These are phyloP conservation scores for Malus fusca DNA, from an alignment of 306 rosid genomes.

Conservation along the genomic window DNA sequence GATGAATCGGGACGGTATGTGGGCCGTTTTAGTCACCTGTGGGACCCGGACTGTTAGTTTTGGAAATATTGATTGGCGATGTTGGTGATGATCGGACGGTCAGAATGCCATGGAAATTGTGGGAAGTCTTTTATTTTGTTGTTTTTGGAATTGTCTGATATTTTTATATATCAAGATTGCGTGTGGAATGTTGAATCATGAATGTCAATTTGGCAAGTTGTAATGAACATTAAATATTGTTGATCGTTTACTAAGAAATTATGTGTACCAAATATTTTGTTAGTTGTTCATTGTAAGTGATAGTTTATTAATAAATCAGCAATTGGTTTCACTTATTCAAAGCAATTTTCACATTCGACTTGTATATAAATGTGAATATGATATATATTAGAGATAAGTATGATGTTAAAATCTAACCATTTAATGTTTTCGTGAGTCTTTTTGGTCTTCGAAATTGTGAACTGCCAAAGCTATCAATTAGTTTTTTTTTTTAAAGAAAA, in stretches of 20 bases:
- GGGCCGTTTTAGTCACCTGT: background rate
- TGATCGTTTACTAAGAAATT: background rate
- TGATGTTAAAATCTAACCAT: no score
- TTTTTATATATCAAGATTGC: background rate
- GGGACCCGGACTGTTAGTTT: background rate
- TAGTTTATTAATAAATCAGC: no score
- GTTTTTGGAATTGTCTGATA: background rate
- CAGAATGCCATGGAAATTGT: background rate
- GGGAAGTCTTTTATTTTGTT: background rate
- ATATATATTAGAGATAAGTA: no score
- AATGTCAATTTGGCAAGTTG: background rate
- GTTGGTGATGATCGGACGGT: background rate
- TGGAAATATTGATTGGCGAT: background rate
- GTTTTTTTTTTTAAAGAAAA: no score
- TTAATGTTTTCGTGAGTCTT: fast-evolving
- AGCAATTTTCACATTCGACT: no score
- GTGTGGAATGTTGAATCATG: background rate
- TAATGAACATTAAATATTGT: background rate
- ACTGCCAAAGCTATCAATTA: no score
- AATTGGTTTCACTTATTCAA: no score
- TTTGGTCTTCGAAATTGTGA: no score
- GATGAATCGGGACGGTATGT: background rate
- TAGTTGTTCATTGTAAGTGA: background rate
- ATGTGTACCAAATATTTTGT: background rate
- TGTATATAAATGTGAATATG: no score